These are phyloP conservation scores for Apiospora hydei DNA, from an alignment of 2,329 filamentous ascomycete species.

Conservation along the genomic window DNA sequence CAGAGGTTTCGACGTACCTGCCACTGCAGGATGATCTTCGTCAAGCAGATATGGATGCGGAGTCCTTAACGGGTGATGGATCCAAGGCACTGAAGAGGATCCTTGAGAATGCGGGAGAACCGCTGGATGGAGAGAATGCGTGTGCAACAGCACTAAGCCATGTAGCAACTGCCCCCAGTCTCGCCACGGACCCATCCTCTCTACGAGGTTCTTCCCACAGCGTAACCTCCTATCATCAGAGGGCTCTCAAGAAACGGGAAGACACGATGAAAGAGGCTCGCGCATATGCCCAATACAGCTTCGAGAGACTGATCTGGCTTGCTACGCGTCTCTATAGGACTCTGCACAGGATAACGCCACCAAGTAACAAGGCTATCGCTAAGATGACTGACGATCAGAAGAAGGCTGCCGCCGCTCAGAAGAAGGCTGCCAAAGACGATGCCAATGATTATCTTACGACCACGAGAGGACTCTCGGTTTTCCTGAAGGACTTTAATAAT, in stretches of 20 bases:
- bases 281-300: neutral
- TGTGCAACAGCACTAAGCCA: slow-evolving; percentile 25
- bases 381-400: too few relatives aligned
- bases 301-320: slow-evolving; percentile 25
- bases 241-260: neutral
- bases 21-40: slow-evolving; percentile 41
- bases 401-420: too few relatives aligned
- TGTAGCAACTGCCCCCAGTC: slow-evolving; percentile 29
- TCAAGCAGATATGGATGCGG: slow-evolving; percentile 38
- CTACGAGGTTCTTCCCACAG: neutral
- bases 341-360: neutral
- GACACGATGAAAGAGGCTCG: neutral
- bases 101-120: neutral
- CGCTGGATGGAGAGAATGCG: neutral
- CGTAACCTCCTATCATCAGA: neutral
- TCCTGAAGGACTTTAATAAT: neutral
- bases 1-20: slow-evolving; percentile 38
- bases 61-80: slow-evolving; percentile 26
- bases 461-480: neutral
- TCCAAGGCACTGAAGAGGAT: neutral
- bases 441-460: neutral
- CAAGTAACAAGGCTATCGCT: too few relatives aligned
- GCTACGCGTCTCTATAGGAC: slow-evolving; percentile 13
- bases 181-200: neutral
- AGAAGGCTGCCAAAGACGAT: neutral